Base-by-base conservation (phyloP, 768 basidiomycete genomes). In the Suillus subluteus region DNA sequence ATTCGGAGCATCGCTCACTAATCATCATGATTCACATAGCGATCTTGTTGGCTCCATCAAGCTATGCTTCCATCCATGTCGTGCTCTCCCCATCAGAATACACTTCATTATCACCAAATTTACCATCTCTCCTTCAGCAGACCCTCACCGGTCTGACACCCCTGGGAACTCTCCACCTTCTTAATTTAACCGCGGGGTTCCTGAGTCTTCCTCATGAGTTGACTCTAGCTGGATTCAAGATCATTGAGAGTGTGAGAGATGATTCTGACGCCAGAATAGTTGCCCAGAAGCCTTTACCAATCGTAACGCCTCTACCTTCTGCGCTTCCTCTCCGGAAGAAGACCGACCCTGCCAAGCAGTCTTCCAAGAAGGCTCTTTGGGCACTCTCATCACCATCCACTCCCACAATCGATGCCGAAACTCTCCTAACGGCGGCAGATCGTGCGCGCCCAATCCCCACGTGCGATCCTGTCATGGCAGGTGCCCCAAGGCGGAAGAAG, bases 341-440 rank as follows among this genome's bases (percentile, higher is more conserved):
- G 70, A 82, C 82, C 64, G 81, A 85, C 68, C 74, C 82, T 11
- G 79, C 82, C 3, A 88, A 89, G 71, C 82, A 87, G 66, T 89
- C 91, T 11, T 87, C 90, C 58, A 97, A 96, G 79, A 91, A 95
- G 68, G 93, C 94, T 0, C 82, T 98, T 43, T 98, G 96, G 96
- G 83, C 94, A 0, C 82, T 96, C 40, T 89, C 82, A 46, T 79
- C 91, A 2, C 87, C 92, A 3, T 83, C 88, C 0, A 87, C 92
- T 4, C 87, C 92, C 0, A 81, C 86, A 11, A 92, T 97, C 66
- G 93, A 97, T 74, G 85, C 94, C 11, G 92, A 95, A 65, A 82
- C 89, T 32, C 87, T 98, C 40, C 86, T 98, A 54, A 96, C 95
- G 13, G 83, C 88, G 32, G 91, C 87, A 46, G 97, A 99, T 75